Conservation (phyloP, 2,329 filamentous ascomycete species). For the Cladophialophora bantiana region DNA sequence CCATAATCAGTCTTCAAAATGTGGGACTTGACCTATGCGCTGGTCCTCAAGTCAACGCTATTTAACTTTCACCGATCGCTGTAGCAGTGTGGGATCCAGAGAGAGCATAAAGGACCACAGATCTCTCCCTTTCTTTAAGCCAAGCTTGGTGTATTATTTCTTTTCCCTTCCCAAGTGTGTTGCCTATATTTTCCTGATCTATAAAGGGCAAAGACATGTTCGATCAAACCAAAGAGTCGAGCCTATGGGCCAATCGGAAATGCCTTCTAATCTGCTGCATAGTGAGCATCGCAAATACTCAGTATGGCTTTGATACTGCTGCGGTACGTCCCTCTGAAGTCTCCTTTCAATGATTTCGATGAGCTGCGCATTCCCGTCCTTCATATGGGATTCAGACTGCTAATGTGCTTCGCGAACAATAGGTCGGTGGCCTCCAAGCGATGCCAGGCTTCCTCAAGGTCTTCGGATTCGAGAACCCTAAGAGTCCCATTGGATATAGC, state of each 20-base stretch:
- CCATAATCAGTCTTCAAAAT: conserved; percentile 13
- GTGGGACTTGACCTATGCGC: conserved; percentile 16
- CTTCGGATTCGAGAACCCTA: conserved; percentile 38
- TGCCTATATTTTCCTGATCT: neutral
- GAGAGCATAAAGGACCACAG: neutral
- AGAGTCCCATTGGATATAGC: conserved; percentile 45
- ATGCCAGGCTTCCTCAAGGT: conserved; percentile 38
- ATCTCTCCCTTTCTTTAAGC: neutral
- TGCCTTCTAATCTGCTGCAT: conserved; percentile 56
- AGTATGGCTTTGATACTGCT: conserved; percentile 60
- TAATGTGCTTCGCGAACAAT: no score
- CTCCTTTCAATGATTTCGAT: no score
- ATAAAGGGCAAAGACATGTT: conserved; percentile 4
- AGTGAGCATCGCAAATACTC: conserved; percentile 59
- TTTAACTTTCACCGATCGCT: neutral
- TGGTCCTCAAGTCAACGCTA: neutral
- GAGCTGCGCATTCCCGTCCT: no score
- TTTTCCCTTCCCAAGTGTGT: neutral
- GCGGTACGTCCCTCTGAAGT: conserved; percentile 43
- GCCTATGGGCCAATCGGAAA: conserved; percentile 29
- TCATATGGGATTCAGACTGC: no score
- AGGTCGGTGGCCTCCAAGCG: no score
- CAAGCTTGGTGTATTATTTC: neutral
- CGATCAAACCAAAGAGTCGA: conserved; percentile 19
- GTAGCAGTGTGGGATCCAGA: conserved; percentile 14